Evolutionary conservation across 2,329 filamentous ascomycete species (phyloP).

Genomic region (Exophiala phaeomuriformis): DNA sequence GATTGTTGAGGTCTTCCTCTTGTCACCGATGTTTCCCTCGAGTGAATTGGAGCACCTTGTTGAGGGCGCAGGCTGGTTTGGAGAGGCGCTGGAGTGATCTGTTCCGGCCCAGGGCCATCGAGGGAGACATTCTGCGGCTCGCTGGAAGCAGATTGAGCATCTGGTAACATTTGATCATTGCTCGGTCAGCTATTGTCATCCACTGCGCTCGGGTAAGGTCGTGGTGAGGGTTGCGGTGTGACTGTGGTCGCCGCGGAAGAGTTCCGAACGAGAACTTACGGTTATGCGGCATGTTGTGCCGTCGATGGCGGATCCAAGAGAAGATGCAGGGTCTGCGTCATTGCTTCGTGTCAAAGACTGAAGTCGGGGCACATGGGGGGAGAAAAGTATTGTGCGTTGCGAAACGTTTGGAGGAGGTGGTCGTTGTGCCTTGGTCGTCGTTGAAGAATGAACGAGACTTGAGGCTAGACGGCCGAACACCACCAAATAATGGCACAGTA

Average conservation of each 20-base stretch:
- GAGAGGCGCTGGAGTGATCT: slow-evolving; percentile 10
- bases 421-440: slow-evolving; percentile 1
- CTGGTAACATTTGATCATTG: slow-evolving; percentile 16
- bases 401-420: background rate
- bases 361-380: background rate
- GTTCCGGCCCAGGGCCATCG: slow-evolving; percentile 23
- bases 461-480: background rate
- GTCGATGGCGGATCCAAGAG: slow-evolving; percentile 15
- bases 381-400: background rate
- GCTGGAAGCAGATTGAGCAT: slow-evolving; percentile 18
- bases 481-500: slow-evolving; percentile 1
- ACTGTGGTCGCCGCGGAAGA: slow-evolving; percentile 10
- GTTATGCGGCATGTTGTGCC: slow-evolving; percentile 26
- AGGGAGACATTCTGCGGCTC: slow-evolving; percentile 13
- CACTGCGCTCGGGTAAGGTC: background rate
- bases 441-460: background rate
- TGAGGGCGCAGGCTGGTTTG: slow-evolving; percentile 26
- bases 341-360: slow-evolving; percentile 11
- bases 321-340: slow-evolving; percentile 15
- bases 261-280: slow-evolving; percentile 21
- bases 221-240: background rate
- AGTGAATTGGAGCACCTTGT: slow-evolving; percentile 35
- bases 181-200: slow-evolving; percentile 12
- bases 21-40: slow-evolving; percentile 39
- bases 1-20: slow-evolving; percentile 34